Base-by-base conservation (phyloP, 2,329 filamentous ascomycete genomes). In the Phaeophleospora eucalypticola region DNA sequence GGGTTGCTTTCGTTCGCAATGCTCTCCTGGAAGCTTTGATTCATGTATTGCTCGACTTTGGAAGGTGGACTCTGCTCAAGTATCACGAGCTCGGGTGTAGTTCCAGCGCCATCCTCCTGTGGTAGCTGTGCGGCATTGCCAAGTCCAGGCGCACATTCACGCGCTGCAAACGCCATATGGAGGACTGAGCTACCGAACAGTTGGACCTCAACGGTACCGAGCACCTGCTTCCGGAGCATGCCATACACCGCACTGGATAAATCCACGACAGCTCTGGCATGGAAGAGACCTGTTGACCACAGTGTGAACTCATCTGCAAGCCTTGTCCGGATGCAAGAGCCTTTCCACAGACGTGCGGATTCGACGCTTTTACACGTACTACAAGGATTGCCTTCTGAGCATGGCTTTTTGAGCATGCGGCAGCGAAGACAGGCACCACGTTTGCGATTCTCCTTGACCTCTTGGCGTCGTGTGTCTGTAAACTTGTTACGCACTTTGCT, bases 371-470 rank as follows among this genome's bases (percentile, higher is more conserved):
- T 70, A 53, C 80, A 83, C 8, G 78, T 80, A 19, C 68, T 75
- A 60, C 80, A 83, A 14, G 80, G 80, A 33, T 71, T 80, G 16
- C 78, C 78, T 27, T 77, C 76, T 7, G 79, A 82, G 56, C 80
- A 83, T 37, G 78, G 76, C 57, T 83, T 83, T 65, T 82, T 83
- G 18, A 83, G 66, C 79, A 83, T 82, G 12, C 79, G 76, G 59
- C 80, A 83, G 27, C 80, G 75, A 51, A 82, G 75, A 57, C 80
- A 83, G 6, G 80, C 80, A 10, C 80, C 80, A 43, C 74, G 70
- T 60, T 82, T 81, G 18, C 80, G 72, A 27, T 81, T 75, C 50
- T 78, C 73, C 52, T 79, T 75, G 2, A 82, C 79, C 58, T 82
- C 77, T 52, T 79, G 75, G 27, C 80, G 73, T 48, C 79, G 68